A percentile compares a stretch with the other conserved stretches of the same genome.
Conservation (phyloP, 176 grass and related monocot species). For the Chrysopogon serrulatus region DNA sequence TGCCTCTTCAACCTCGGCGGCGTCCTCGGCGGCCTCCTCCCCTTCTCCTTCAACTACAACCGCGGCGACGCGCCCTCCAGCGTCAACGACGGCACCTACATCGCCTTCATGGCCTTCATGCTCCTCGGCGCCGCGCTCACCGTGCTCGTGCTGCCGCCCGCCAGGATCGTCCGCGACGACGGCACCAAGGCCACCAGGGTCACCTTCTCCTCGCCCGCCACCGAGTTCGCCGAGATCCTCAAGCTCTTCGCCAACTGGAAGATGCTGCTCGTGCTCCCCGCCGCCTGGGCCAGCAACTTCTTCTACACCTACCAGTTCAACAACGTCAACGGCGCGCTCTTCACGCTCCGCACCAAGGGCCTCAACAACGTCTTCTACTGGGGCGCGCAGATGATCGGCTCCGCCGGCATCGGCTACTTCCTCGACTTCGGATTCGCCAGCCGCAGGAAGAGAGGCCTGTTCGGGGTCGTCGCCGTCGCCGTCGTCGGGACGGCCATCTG, state of each 20-base stretch:
- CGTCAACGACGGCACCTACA: conserved; percentile 77
- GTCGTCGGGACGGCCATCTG: conserved; percentile 62
- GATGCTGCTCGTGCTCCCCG: conserved; percentile 77
- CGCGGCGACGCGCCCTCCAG: neutral
- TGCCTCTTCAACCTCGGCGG: conserved; percentile 89
- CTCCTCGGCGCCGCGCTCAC: conserved; percentile 39
- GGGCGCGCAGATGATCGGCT: conserved; percentile 78
- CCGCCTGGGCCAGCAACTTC: conserved; percentile 83
- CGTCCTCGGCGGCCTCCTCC: conserved; percentile 82
- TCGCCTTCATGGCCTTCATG: conserved; percentile 83
- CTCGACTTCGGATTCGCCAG: conserved; percentile 71
- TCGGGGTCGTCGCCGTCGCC: conserved; percentile 42
- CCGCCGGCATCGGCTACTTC: conserved; percentile 54
- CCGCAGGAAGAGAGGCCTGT: conserved; percentile 44
- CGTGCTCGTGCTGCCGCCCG: conserved; percentile 44
- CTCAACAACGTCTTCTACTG: conserved; percentile 97
- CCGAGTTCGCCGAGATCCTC: conserved; percentile 47
- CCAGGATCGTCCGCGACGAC: conserved; percentile 66
- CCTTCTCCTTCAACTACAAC: conserved; percentile 82
- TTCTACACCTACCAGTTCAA: conserved; percentile 98
- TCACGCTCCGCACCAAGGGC: conserved; percentile 68
- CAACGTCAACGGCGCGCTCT: conserved; percentile 80
- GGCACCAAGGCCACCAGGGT: conserved; percentile 39
- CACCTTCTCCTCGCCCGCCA: conserved; percentile 14
- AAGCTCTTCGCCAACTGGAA: conserved; percentile 66